Conservation (phyloP, 1,139 yeast genomes). For the Meyerozyma athensensis region DNA sequence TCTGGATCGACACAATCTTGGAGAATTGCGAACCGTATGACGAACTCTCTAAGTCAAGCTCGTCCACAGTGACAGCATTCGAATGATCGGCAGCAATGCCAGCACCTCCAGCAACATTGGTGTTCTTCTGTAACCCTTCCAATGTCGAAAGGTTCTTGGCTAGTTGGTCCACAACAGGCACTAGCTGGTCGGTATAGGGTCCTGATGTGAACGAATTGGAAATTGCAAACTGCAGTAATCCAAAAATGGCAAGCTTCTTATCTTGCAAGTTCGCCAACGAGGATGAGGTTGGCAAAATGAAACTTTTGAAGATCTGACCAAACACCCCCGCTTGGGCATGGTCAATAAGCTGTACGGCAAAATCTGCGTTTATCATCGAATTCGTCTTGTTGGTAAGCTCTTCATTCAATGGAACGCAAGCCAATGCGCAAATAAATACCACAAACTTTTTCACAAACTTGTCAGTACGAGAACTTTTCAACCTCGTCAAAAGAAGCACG, state of each 20-base stretch:
- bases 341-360: constrained; percentile 55
- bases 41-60: constrained; percentile 56
- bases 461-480: constrained; percentile 79
- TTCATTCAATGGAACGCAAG: constrained; percentile 33
- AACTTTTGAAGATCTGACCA: constrained; percentile 56
- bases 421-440: constrained; percentile 55
- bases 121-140: constrained; percentile 29
- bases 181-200: constrained; percentile 37
- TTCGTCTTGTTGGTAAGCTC: constrained; percentile 14
- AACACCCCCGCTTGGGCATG: constrained; percentile 62
- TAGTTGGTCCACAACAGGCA: constrained; percentile 50
- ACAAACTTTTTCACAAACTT: constrained; percentile 71
- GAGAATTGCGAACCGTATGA: constrained; percentile 86
- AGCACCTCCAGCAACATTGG: constrained; percentile 17
- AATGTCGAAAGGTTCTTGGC: constrained; percentile 41
- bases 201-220: constrained; percentile 24
- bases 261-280: constrained; percentile 66
- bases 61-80: constrained; percentile 35
- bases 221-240: constrained; percentile 54
- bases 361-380: constrained; percentile 38
- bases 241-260: constrained; percentile 71
- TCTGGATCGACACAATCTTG: constrained; percentile 59
- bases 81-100: constrained; percentile 11
- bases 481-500: constrained; percentile 67
- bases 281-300: constrained; percentile 64